Base-by-base conservation (phyloP, 2,329 filamentous ascomycete genomes). In the Cladosporium austrohemisphaericum region DNA sequence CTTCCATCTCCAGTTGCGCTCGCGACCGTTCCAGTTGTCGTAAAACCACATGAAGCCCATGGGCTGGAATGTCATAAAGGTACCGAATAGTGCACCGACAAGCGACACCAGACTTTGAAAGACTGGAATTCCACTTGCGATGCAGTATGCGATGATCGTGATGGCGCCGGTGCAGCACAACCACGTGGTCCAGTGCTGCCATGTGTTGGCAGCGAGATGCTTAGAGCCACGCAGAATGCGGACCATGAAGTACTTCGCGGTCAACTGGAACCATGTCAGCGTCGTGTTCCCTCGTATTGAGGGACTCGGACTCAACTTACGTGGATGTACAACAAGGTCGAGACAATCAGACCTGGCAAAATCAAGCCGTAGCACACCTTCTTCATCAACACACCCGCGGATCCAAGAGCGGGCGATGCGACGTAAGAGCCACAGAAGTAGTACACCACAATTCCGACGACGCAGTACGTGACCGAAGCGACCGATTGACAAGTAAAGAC, bases 391-490 rank as follows among this genome's bases (percentile, higher is more conserved):
- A 69, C 67, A 10, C 81, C 80, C 0, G 81, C 81, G 37, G 75
- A 80, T 18, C 80, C 80, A 0, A 84, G 71, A 1, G 79, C 77
- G 0, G 81, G 81, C 5, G 75, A 78, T 0, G 80, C 76, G 6
- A 84, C 78, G 74, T 76, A 84, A 48, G 76, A 68, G 5, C 81
- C 81, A 56, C 79, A 81, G 67, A 71, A 83, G 40, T 71, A 69
- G 63, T 83, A 83, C 3, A 83, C 76, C 2, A 82, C 77, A 13
- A 83, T 68, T 35, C 71, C 73, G 58, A 82, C 79, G 26, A 73
- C 71, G 7, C 81, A 68, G 57, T 84, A 83, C 0, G 75, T 74
- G 0, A 72, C 70, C 0, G 74, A 76, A 4, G 80, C 77, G 35
- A 83, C 62, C 13, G 64, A 68, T 76, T 81, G 79, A 61, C 76